Conservation (phyloP, 1,284 basidiomycete genomes). For the Lignosus rhinocerotis region DNA sequence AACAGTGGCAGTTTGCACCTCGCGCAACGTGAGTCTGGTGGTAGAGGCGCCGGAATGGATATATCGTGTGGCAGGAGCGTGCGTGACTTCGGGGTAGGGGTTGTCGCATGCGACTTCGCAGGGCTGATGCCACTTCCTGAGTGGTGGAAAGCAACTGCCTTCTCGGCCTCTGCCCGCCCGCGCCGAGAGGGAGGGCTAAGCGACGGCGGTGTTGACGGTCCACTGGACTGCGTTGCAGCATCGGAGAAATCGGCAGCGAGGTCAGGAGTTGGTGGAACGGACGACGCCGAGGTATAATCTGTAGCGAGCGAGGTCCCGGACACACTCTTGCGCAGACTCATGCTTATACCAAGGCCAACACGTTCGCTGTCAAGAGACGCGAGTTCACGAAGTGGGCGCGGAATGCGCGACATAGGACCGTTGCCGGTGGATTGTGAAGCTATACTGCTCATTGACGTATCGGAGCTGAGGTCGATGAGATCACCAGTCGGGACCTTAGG, state of each 20-base stretch:
- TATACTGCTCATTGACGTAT: conserved; percentile 16
- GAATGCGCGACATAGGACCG: conserved; percentile 26
- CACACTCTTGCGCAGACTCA: conserved; percentile 15
- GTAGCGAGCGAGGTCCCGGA: conserved; percentile 26
- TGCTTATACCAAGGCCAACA: conserved; percentile 18
- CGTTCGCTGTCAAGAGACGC: conserved; percentile 8
- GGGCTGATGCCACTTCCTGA: conserved; percentile 1
- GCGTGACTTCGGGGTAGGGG: conserved; percentile 27
- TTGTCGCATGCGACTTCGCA: conserved; percentile 15
- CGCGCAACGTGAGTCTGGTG: conserved; percentile 42
- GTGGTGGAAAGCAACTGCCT: conserved; percentile 6
- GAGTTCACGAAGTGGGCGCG: conserved; percentile 10
- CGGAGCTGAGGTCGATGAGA: conserved; percentile 30
- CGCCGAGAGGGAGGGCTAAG: conserved; percentile 34
- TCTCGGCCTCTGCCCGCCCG: conserved; percentile 10
- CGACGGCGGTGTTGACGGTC: conserved; percentile 54
- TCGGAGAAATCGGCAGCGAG: conserved; percentile 64
- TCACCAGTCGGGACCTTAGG: conserved; percentile 21
- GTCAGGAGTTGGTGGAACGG: conserved; percentile 55
- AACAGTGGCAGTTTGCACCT: conserved; percentile 63
- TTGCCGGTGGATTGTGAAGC: conserved; percentile 13
- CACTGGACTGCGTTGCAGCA: conserved; percentile 53
- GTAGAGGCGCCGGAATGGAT: conserved; percentile 28
- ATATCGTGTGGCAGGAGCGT: conserved; percentile 21
- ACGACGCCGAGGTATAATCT: conserved; percentile 26